Evolutionary conservation across 2,329 filamentous ascomycete species (phyloP).

Genomic region (Coniella vitis): DNA sequence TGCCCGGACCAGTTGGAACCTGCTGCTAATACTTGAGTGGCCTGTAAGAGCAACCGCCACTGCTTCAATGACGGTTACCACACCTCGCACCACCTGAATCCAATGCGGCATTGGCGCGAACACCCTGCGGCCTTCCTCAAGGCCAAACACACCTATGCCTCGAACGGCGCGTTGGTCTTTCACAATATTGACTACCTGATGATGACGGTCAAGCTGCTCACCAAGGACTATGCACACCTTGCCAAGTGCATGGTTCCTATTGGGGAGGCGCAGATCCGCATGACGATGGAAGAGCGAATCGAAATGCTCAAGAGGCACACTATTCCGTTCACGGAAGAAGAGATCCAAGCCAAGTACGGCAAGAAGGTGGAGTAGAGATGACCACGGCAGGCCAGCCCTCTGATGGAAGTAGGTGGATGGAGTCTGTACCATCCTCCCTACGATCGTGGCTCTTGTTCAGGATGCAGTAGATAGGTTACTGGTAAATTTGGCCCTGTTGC

Average conservation of each 20-base stretch:
- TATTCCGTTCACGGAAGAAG: slow-evolving; percentile 56
- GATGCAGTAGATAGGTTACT: too few species aligned
- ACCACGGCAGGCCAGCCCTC: too few species aligned
- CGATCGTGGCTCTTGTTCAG: too few species aligned
- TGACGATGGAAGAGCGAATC: slow-evolving; percentile 58
- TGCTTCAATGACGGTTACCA: slow-evolving; percentile 82
- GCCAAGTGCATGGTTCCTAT: slow-evolving; percentile 68
- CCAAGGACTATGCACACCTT: slow-evolving; percentile 64
- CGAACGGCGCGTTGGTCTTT: slow-evolving; percentile 67
- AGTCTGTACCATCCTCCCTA: too few species aligned
- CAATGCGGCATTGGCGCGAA: slow-evolving; percentile 72
- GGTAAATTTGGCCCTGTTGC: too few species aligned
- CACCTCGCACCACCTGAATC: slow-evolving; percentile 75
- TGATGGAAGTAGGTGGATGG: too few species aligned
- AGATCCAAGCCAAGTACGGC: slow-evolving; percentile 52
- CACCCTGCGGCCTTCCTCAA: slow-evolving; percentile 68
- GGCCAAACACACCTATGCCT: slow-evolving; percentile 59
- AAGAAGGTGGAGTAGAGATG: slow-evolving; percentile 8
- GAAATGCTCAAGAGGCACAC: slow-evolving; percentile 60
- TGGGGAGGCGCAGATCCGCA: slow-evolving; percentile 55
- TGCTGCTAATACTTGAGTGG: neutral
- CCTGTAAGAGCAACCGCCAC: slow-evolving; percentile 65
- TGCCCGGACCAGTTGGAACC: neutral
- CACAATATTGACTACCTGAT: slow-evolving; percentile 77
- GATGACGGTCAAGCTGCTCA: slow-evolving; percentile 61